phyloP scores from a whole-genome alignment of 2,329 filamentous ascomycete genomes.

The Aplosporella prunicola region DNA sequence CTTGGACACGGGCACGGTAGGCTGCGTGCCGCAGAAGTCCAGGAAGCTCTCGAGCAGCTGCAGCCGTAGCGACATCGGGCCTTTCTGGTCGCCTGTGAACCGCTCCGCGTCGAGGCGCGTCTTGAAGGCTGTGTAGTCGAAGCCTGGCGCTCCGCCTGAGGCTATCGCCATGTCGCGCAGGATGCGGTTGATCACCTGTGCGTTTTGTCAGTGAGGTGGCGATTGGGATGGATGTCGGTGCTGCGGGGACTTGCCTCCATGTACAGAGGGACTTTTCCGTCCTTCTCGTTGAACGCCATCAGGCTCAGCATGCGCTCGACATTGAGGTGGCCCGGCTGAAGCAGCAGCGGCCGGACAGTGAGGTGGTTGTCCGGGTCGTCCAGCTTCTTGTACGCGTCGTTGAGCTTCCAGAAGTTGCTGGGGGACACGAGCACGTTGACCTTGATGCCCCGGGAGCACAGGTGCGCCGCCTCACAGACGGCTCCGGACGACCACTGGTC shows the following conservation, averaged over 20 bases:
- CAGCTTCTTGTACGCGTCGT: constrained; percentile 30
- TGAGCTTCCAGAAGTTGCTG: constrained; percentile 36
- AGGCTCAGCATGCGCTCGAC: constrained; percentile 45
- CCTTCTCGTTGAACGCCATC: constrained; percentile 40
- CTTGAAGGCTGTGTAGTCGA: constrained; percentile 46
- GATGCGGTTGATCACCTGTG: constrained; percentile 44
- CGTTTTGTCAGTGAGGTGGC: constrained; percentile 23
- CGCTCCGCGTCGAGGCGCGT: constrained; percentile 24
- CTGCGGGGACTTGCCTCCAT: constrained; percentile 36
- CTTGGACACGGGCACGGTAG: constrained; percentile 7
- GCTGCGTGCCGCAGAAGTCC: constrained; percentile 19
- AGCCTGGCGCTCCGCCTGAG: constrained; percentile 33
- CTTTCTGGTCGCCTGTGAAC: constrained; percentile 42
- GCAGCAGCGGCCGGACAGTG: constrained; percentile 35
- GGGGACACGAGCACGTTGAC: constrained; percentile 45
- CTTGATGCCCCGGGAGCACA: constrained; percentile 39
- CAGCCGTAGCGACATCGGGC: constrained; percentile 50
- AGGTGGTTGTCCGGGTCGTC: constrained; percentile 28
- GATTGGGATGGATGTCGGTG: neutral
- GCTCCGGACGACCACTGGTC: constrained; percentile 30
- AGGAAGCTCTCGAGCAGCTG: constrained; percentile 58
- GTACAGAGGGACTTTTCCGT: constrained; percentile 44
- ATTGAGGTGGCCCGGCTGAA: constrained; percentile 42
- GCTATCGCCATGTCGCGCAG: constrained; percentile 46
- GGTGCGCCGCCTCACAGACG: constrained; percentile 49